Conservation (phyloP, 257 asterid species). For the Eucommia ulmoides region DNA sequence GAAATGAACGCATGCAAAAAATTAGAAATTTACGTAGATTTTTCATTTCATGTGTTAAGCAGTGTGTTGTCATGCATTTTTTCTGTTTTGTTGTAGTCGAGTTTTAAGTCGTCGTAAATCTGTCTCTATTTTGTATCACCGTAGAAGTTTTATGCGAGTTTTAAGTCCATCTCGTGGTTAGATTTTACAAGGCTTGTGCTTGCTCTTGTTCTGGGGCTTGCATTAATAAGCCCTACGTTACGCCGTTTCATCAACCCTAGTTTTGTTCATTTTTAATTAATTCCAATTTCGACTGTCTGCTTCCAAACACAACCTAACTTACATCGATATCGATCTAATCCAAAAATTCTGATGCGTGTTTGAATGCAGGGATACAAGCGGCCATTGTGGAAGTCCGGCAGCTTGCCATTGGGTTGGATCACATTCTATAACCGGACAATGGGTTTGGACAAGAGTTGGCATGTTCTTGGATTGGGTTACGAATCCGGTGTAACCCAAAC, state of each 20-base stretch:
- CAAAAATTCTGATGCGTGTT: slow-evolving; percentile 6
- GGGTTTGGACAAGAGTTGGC: slow-evolving; percentile 63
- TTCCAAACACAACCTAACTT: too few species aligned
- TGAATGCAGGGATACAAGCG: slow-evolving; percentile 46
- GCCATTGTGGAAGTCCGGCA: slow-evolving; percentile 56
- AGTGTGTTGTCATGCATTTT: too few species aligned
- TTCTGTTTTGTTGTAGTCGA: too few species aligned
- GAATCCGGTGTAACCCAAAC: slow-evolving; percentile 35
- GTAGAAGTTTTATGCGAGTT: too few species aligned
- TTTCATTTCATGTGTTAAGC: too few species aligned
- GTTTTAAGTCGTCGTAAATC: too few species aligned
- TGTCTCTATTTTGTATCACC: too few species aligned
- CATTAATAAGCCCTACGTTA: not conserved
- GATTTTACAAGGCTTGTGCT: not conserved
- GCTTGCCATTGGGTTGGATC: slow-evolving; percentile 83
- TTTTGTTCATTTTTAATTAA: not conserved
- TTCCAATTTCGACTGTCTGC: not conserved
- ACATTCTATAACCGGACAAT: slow-evolving; percentile 56
- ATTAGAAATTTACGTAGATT: too few species aligned
- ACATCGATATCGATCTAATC: too few species aligned
- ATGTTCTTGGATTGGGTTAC: slow-evolving; percentile 64
- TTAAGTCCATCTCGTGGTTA: not conserved
- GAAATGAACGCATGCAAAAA: too few species aligned
- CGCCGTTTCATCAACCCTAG: not conserved
- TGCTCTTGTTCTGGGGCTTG: not conserved